phyloP scores from a whole-genome alignment of 164 flowering plant species.

The Tetracentron sinense region DNA sequence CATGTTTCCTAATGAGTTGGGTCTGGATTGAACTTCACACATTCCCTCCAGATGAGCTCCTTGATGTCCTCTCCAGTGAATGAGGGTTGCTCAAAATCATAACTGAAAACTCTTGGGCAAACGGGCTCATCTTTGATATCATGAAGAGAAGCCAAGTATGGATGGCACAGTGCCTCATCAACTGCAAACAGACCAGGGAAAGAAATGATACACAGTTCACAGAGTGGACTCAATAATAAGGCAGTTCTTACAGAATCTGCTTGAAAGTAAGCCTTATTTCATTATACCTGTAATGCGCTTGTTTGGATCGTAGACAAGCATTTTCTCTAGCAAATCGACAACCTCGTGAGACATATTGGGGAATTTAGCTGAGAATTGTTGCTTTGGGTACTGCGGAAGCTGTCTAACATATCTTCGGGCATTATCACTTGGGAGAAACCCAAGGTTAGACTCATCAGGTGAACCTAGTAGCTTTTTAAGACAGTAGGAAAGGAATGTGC shows the following conservation, averaged over 20 bases:
- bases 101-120: slow-evolving; percentile 67
- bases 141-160: slow-evolving; percentile 82
- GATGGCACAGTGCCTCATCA: slow-evolving; percentile 82
- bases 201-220: background rate
- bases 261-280: background rate
- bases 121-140: slow-evolving; percentile 84
- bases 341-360: slow-evolving; percentile 65
- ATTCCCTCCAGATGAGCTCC: slow-evolving; percentile 86
- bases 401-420: slow-evolving; percentile 87
- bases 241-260: background rate
- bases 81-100: slow-evolving; percentile 90
- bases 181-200: slow-evolving; percentile 40
- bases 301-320: slow-evolving; percentile 91
- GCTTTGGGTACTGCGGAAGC: slow-evolving; percentile 83
- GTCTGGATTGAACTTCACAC: slow-evolving; percentile 78
- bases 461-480: slow-evolving; percentile 76
- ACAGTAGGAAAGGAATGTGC: slow-evolving; percentile 7
- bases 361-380: slow-evolving; percentile 65
- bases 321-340: slow-evolving; percentile 80
- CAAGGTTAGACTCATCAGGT: slow-evolving; percentile 91
- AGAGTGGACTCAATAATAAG: background rate
- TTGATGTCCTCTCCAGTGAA: slow-evolving; percentile 86
- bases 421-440: slow-evolving; percentile 90
- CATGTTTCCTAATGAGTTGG: slow-evolving; percentile 37
- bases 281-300: slow-evolving; percentile 81